phyloP scores from a whole-genome alignment of 306 rosid genomes.

The Casuarina glauca region DNA sequence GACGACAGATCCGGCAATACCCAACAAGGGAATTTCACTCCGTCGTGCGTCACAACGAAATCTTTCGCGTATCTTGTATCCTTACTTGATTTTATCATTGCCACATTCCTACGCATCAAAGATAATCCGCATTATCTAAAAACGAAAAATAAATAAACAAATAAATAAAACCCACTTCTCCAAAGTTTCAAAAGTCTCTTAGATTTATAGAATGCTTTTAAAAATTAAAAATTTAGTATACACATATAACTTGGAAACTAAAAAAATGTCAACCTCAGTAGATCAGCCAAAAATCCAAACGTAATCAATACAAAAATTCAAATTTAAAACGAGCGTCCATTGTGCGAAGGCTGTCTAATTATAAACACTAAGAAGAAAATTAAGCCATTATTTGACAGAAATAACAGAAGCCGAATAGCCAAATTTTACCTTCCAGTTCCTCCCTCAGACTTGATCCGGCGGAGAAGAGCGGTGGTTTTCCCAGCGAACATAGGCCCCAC shows the following conservation, averaged over 20 bases:
- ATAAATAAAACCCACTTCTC: not conserved
- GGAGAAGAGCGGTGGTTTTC: slow-evolving; percentile 84
- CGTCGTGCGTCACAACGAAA: slow-evolving; percentile 83
- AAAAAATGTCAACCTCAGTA: too few relatives aligned
- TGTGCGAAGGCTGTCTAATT: not conserved
- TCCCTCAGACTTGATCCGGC: slow-evolving; percentile 69
- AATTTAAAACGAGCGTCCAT: not conserved
- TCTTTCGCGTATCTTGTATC: slow-evolving; percentile 76
- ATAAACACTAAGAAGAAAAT: not conserved
- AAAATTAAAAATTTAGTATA: too few relatives aligned
- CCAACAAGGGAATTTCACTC: slow-evolving; percentile 79
- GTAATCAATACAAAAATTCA: not conserved
- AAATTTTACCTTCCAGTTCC: slow-evolving; percentile 55
- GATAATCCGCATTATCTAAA: not conserved
- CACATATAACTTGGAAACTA: too few relatives aligned
- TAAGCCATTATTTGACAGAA: not conserved
- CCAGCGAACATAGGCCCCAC: slow-evolving; percentile 98
- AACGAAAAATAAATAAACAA: not conserved
- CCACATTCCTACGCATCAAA: slow-evolving; percentile 55
- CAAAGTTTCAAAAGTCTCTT: not conserved
- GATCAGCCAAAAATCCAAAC: not conserved
- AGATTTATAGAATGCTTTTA: not conserved
- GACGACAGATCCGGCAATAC: slow-evolving; percentile 67
- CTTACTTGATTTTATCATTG: slow-evolving; percentile 79
- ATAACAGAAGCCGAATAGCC: not conserved